Evolutionary conservation across 805 yeast species (phyloP).

Genomic region (Candida glaebosa): DNA sequence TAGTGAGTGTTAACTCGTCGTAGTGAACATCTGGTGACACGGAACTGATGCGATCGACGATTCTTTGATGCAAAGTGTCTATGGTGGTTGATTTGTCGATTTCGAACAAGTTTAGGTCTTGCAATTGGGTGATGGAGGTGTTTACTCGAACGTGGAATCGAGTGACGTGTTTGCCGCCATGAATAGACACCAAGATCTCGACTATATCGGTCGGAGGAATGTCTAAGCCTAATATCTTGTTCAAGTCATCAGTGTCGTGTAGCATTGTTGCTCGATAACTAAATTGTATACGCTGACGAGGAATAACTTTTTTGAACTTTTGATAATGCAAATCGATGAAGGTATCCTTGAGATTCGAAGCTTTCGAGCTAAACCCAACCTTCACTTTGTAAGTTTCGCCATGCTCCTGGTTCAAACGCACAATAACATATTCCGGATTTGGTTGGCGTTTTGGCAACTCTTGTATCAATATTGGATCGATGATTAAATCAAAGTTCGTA

Average conservation of each 20-base stretch:
- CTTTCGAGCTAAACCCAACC: conserved; percentile 6
- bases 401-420: conserved; percentile 4
- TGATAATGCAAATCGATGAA: conserved; percentile 3
- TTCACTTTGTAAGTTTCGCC: conserved; percentile 3
- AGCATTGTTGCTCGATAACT: neutral
- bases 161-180: neutral
- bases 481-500: conserved; percentile 1
- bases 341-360: conserved; percentile 6
- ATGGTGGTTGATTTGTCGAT: conserved; percentile 16
- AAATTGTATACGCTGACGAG: neutral
- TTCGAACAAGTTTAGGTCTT: conserved; percentile 19
- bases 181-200: conserved; percentile 1
- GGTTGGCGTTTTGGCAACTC: neutral
- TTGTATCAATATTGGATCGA: neutral
- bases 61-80: conserved; percentile 16
- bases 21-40: conserved; percentile 22
- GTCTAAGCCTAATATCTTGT: conserved; percentile 18
- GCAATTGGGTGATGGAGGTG: conserved; percentile 15
- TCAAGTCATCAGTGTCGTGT: conserved; percentile 7
- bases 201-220: conserved; percentile 24
- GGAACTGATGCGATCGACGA: conserved; percentile 19
- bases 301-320: neutral
- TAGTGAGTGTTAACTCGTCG: conserved; percentile 21
- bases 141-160: conserved; percentile 16
- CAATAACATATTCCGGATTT: conserved; percentile 2